Conservation (phyloP, 129 eudicot species). For the Saposhnikovia divaricata region DNA sequence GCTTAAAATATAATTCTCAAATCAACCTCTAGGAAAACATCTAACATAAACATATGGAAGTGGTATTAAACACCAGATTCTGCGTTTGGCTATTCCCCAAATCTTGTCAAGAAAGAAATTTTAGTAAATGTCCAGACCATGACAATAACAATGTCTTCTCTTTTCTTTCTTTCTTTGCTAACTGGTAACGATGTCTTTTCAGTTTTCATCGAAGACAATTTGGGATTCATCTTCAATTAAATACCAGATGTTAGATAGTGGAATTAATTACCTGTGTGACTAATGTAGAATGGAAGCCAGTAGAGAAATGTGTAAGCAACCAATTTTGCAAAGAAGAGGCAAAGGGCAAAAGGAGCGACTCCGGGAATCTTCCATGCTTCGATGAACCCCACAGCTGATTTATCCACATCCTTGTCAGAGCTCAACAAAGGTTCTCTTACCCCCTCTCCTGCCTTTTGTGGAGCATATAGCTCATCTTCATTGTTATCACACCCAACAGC, state of each 20-base stretch:
- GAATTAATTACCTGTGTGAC: conserved; percentile 63
- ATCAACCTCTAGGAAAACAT: neutral
- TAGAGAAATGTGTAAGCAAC: conserved; percentile 93
- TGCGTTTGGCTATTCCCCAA: neutral
- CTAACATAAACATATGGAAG: neutral
- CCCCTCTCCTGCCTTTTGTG: conserved; percentile 34
- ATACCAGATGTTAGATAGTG: neutral
- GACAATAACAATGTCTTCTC: neutral
- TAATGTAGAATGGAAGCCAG: conserved; percentile 97
- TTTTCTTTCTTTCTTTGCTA: no score
- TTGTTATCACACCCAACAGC: conserved; percentile 47
- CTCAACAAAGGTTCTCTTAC: conserved; percentile 43
- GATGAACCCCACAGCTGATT: conserved; percentile 63
- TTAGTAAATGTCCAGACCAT: neutral
- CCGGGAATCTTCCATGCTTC: conserved; percentile 97
- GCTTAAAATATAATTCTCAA: neutral
- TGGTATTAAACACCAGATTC: neutral
- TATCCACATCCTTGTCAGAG: conserved; percentile 23
- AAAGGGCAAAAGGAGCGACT: conserved; percentile 85
- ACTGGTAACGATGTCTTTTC: no score
- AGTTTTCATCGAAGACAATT: no score
- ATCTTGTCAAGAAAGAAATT: neutral
- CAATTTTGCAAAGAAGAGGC: conserved; percentile 90
- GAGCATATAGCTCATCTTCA: conserved; percentile 28
- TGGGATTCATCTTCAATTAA: neutral